Percentiles rank a stretch among this genome's conserved stretches.
These are phyloP conservation scores for Picea abies DNA, from an alignment of 83 land plant genomes.

Conservation along the genomic window DNA sequence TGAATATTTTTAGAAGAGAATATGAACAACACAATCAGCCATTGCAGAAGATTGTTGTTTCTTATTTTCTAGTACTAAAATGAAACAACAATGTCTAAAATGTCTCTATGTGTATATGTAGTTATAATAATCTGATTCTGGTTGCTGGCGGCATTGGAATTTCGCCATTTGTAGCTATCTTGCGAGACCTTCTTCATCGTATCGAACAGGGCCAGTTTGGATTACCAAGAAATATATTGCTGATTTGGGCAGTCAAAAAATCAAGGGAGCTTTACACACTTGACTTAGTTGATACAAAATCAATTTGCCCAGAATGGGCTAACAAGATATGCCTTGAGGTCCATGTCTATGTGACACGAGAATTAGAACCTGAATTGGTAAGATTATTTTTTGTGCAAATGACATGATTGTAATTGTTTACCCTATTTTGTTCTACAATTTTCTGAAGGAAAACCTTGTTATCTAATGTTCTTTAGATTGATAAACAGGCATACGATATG, in stretches of 20 bases:
- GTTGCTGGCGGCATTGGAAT: conserved; percentile 97
- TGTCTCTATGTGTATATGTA: conserved; percentile 19
- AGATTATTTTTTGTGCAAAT: neutral
- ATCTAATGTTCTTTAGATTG: neutral
- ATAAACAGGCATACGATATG: neutral
- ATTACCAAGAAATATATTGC: conserved; percentile 58
- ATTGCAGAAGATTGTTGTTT: neutral
- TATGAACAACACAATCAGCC: neutral
- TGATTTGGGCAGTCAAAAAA: conserved; percentile 87
- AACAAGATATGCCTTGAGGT: conserved; percentile 59
- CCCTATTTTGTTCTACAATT: neutral
- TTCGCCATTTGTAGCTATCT: conserved; percentile 87
- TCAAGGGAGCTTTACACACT: conserved; percentile 76
- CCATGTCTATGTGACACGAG: conserved; percentile 71
- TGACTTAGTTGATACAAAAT: conserved; percentile 38
- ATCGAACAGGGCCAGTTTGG: conserved; percentile 42
- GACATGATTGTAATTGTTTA: neutral
- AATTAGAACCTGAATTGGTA: conserved; percentile 68
- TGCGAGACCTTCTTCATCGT: conserved; percentile 80
- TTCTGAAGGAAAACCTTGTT: neutral
- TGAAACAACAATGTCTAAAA: neutral
- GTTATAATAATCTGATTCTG: conserved; percentile 79
- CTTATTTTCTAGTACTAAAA: neutral
- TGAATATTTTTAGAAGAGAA: neutral
- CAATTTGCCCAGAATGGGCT: conserved; percentile 52